Evolutionary conservation across 2,329 filamentous ascomycete genomes (phyloP), one percentile per base, ranked within the genome.

Genomic region (Trichophyton simii): DNA sequence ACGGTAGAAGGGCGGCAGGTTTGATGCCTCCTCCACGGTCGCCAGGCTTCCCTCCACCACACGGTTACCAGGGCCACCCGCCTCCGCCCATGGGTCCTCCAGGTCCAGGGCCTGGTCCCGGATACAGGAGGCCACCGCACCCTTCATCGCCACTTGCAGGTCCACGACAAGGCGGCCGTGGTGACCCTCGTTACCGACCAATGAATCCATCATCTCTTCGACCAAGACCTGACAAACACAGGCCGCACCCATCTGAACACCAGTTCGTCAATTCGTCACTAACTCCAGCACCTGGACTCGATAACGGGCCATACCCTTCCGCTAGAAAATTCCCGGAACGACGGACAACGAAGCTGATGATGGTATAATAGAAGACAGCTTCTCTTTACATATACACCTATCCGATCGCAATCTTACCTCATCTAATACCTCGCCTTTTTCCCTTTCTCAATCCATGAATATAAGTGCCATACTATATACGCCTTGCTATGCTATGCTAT

Each of bases 1-100:
- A 97, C 71, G 91, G 91, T 3, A 86, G 85, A 72, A 78, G 80
- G 61, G 78, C 78, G n/a, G 76, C 75, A 52, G 68, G 75, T 73
- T 66, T 64, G 52, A 55, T 73, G 67, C 64, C 73, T 70, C 70
- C 65, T 70, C 70, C 65, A 62, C 15, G 61, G 62, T 20, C 28
- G 5, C 36, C 0, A 65, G 69, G 68, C 59, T 69, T 69, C 13
- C 65, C 66, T 3, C 64, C 63, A 18, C 62, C 64, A 20, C 58
- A 59, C 18, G 50, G 34, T 62, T 63, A 58, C 62, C 61, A 48
- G 67, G 52, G 58, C 67, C 58, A 65, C 52, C 8, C 66, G 67
- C 31, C 57, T 50, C 44, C 38, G 60, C 6, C 28, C 59, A 57
- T 44, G 20, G 28, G 36, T 38, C 55, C 22, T 34, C 38, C 20